Evolutionary conservation across 305 asterid genomes (phyloP).

Genomic region (Fraxinus xanthoxyloides): DNA sequence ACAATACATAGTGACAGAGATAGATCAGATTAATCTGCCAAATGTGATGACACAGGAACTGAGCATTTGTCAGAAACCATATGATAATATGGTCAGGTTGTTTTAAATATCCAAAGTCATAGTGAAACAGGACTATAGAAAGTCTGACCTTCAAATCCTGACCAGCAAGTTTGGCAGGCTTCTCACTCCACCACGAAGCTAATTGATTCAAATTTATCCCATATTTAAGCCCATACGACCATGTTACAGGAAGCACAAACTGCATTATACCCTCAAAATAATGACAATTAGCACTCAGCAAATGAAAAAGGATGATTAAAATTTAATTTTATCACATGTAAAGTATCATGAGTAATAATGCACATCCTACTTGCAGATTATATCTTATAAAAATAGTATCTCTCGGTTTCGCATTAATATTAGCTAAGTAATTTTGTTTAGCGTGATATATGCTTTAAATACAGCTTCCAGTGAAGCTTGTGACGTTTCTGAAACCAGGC

Average conservation of each 20-base stretch:
- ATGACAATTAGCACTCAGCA: constrained; percentile 6
- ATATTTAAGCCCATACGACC: constrained; percentile 77
- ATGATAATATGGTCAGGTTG: background rate
- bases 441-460: background rate
- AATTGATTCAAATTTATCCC: constrained; percentile 62
- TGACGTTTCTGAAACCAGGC: background rate
- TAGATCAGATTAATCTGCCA: background rate
- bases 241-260: constrained; percentile 92
- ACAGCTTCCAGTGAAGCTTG: background rate
- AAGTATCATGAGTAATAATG: background rate
- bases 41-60: background rate
- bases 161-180: constrained; percentile 91
- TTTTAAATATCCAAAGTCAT: background rate
- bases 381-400: background rate
- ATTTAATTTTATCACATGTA: background rate
- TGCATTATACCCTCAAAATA: constrained; percentile 30
- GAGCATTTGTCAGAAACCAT: background rate
- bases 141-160: constrained; percentile 55
- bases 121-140: background rate
- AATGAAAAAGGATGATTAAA: background rate
- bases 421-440: background rate
- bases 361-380: background rate
- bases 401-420: background rate
- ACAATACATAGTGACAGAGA: background rate
- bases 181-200: constrained; percentile 96